A percentile compares a stretch with the other conserved stretches of the same genome.
Evolutionary conservation across 331 rosid species (phyloP).

Genomic region (Quercus phellos): DNA sequence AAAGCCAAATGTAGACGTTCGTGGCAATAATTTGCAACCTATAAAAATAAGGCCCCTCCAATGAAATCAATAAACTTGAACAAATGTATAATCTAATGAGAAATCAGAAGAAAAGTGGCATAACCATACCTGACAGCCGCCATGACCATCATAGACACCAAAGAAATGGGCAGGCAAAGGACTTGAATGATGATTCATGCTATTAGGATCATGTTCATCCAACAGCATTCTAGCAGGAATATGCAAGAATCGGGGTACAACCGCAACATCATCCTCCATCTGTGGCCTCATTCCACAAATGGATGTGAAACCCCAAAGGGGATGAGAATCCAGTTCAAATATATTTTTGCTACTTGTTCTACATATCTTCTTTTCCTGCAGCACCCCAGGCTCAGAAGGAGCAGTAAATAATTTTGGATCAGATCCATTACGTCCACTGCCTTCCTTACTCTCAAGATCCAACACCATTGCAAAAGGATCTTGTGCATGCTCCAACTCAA

Average conservation of each 20-base stretch:
- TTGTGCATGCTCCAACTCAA: constrained; percentile 16
- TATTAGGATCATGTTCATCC: constrained; percentile 26
- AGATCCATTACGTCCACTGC: constrained; percentile 33
- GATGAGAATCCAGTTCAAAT: constrained; percentile 30
- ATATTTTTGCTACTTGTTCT: constrained; percentile 25
- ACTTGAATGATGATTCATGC: constrained; percentile 18
- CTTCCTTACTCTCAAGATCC: constrained; percentile 31
- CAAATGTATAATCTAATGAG: neutral
- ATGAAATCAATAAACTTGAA: neutral
- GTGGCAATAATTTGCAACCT: constrained; percentile 86
- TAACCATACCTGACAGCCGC: constrained; percentile 58
- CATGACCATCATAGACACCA: constrained; percentile 83
- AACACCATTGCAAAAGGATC: constrained; percentile 24
- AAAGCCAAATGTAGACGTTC: constrained; percentile 58
- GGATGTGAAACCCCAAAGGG: constrained; percentile 64
- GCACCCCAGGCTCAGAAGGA: constrained; percentile 10
- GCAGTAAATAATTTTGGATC: constrained; percentile 31
- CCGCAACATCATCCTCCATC: constrained; percentile 72
- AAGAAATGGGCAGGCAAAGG: constrained; percentile 46
- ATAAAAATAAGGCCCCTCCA: constrained; percentile 4
- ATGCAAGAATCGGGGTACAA: constrained; percentile 42
- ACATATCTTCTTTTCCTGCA: constrained; percentile 19
- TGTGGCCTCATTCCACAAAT: constrained; percentile 59
- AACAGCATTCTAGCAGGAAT: constrained; percentile 40
- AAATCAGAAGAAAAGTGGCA: neutral